Conservation (phyloP, 2,329 filamentous ascomycete genomes). For the Rhynchosporium secalis region DNA sequence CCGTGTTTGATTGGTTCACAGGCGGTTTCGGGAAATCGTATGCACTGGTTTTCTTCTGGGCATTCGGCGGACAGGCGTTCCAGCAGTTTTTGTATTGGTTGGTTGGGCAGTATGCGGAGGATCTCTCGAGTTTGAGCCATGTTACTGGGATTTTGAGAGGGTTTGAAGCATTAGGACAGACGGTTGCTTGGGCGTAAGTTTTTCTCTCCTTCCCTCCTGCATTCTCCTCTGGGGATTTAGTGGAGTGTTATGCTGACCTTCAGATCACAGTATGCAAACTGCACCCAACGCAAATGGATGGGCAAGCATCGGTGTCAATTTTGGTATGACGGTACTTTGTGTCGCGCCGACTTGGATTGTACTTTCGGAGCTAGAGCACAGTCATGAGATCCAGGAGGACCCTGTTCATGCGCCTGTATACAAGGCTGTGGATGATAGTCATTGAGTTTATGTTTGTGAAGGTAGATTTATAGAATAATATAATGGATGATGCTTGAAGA, state of each 20-base stretch:
- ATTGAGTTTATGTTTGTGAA: neutral
- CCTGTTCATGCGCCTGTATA: neutral
- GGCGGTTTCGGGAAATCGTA: conserved; percentile 22
- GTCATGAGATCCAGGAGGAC: conserved; percentile 16
- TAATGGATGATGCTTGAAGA: too few species aligned
- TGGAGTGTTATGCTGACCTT: neutral
- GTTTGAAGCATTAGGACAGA: conserved; percentile 20
- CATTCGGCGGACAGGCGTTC: conserved; percentile 22
- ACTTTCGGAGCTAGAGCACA: conserved; percentile 21
- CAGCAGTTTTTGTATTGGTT: conserved; percentile 26
- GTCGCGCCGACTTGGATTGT: conserved; percentile 25
- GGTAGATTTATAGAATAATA: too few species aligned
- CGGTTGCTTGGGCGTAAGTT: conserved; percentile 22
- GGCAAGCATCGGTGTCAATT: conserved; percentile 24
- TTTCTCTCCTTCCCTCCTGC: neutral
- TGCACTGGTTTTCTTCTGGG: conserved; percentile 24
- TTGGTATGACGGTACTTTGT: conserved; percentile 23
- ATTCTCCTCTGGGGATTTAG: neutral
- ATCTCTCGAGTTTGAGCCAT: conserved; percentile 17
- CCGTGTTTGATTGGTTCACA: conserved; percentile 24
- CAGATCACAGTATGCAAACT: conserved; percentile 19
- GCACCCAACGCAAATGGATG: conserved; percentile 16
- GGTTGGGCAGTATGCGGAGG: conserved; percentile 21
- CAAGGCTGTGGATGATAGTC: conserved; percentile 3
- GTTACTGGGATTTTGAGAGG: conserved; percentile 20